Base-by-base conservation (phyloP, 1,284 basidiomycete species). In the Ustilago nuda region DNA sequence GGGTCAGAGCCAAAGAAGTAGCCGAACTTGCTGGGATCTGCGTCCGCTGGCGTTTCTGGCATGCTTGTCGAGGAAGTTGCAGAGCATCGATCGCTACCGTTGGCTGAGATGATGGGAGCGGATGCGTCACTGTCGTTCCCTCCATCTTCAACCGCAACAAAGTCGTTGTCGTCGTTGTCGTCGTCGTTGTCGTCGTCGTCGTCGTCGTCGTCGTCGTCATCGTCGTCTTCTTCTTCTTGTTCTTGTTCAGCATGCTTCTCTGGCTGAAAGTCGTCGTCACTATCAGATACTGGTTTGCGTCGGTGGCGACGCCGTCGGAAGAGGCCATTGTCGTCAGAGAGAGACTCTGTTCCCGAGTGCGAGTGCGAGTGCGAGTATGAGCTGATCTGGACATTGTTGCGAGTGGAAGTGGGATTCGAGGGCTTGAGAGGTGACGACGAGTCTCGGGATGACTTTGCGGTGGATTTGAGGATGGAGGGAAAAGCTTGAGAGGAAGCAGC, bases 41-140 rank as follows among this genome's bases (percentile, higher is more conserved):
- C 35, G n/a, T 71, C 64, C 17, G 61, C 73, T 7, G 73, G 73
- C 4, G 73, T 76, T 15, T 72, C 68, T 17, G 68, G 68, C 36
- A 66, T 43, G 56, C 66, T 68, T 51, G 61, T 65, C 1, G 61
- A 61, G 0, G 65, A 65, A 1, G 65, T 64, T 3, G 53, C 52
- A 9, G 65, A 64, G 11, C 61, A 37, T 12, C 13, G 45, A 0
- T 57, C 61, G 17, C 55, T 58, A 7, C 3, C 8, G 36, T 37
- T 43, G 37, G 27, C 23, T 11, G 59, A 61, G 9, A 50, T 43
- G 36, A 48, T 19, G 11, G 32, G 48, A 3, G 37, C 37, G n/a
- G 48, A 43, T 19, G 61, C 23, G 48, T 55, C 56, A 37, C 45
- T 46, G 32, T 71, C 56, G n/a, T 32, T 27, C 23, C 23, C 23